Base-by-base conservation (phyloP, 2,329 filamentous ascomycete genomes). In the Fusarium acutatum region DNA sequence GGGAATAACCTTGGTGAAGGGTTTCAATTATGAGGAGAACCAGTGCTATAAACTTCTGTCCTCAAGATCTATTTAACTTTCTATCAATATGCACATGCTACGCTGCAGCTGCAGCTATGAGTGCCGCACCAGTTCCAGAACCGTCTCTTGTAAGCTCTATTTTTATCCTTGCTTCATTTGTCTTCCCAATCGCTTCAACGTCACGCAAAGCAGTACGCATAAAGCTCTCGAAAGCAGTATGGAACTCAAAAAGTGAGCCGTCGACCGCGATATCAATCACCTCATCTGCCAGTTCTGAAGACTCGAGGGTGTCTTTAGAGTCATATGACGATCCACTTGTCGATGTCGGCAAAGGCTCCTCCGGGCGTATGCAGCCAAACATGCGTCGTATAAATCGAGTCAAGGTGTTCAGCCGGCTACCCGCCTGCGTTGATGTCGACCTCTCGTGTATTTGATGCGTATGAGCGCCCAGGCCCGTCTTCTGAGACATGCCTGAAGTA, bases 81-180 rank as follows among this genome's bases (percentile, higher is more conserved):
- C 30, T 50, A 24, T 40, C 4, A 7, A 22, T 46, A n/a, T 46
- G 24, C 13, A 11, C 7, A 20, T 62, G 24, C 6, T 26, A 38
- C 1, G 50, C 24, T n/a, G 38, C 38, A n/a, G 59, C 54, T 6
- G 65, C 63, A 12, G 65, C 65, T 17, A 67, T 67, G 1, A 67
- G 35, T 12, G 65, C 63, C 24, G 63, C 65, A 10, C 63, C 65
- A 10, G 63, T 67, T 5, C 65, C 63, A 1, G 65, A 67, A 0
- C 65, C 65, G 1, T 67, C 65, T 17, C 58, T 54, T 1, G 65
- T 67, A n/a, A 67, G 65, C 28, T 67, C 65, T 43, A 67, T 67
- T 17, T 32, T 67, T 35, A 67, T 47, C 12, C 63, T 61, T 3
- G 10, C 20, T 17, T 67, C 65, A 6, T 67, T 35, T 0, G 3